Conservation (phyloP, 2,329 filamentous ascomycete species). For the Cytospora schulzeri region DNA sequence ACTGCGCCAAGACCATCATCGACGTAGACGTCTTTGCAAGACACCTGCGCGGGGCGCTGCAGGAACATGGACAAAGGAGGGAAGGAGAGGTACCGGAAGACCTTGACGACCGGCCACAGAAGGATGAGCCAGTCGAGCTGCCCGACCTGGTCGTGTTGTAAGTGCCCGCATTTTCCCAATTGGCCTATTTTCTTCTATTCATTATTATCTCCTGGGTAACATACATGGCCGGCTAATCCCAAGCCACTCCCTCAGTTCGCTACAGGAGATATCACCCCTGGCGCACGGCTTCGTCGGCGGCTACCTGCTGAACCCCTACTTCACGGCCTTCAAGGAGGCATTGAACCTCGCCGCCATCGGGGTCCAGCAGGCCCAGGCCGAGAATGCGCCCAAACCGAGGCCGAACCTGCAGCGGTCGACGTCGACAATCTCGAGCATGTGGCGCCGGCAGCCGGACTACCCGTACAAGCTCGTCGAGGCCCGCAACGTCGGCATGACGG, state of each 20-base stretch:
- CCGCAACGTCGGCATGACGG: conserved; percentile 86
- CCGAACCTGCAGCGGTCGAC: conserved; percentile 20
- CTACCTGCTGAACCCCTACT: conserved; percentile 75
- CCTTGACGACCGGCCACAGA: background rate
- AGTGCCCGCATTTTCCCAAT: conserved; percentile 35
- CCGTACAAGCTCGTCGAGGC: conserved; percentile 71
- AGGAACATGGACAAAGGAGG: conserved; percentile 39
- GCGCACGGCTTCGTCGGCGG: conserved; percentile 84
- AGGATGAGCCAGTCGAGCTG: conserved; percentile 40
- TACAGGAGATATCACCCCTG: conserved; percentile 90
- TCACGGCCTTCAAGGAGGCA: conserved; percentile 69
- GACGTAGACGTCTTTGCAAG: conserved; percentile 70
- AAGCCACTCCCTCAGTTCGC: conserved; percentile 62
- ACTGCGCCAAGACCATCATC: conserved; percentile 76
- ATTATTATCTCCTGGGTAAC: background rate
- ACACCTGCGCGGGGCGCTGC: conserved; percentile 66
- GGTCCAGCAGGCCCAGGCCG: conserved; percentile 29
- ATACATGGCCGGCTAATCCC: background rate
- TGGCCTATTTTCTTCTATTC: background rate
- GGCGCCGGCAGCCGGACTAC: conserved; percentile 30
- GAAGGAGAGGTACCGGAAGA: background rate
- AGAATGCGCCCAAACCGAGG: conserved; percentile 8
- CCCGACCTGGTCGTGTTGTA: conserved; percentile 61
- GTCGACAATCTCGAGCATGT: conserved; percentile 29
- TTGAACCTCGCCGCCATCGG: conserved; percentile 67